phyloP scores from a whole-genome alignment of 192 early-diverging fungal species.

The Obelidium mucronatum region DNA sequence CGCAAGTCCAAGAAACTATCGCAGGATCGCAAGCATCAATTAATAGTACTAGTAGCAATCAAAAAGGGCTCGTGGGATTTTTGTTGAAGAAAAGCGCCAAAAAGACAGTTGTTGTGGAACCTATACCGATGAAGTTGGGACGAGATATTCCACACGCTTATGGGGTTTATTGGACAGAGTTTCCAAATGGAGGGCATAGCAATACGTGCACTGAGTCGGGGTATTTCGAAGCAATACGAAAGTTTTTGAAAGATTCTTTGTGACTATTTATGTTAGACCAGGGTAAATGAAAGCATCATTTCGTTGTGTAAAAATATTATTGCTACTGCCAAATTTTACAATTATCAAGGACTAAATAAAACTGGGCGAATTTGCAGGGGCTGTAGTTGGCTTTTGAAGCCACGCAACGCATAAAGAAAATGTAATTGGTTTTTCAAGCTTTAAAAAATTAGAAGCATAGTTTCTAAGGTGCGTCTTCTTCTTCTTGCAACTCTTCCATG shows the following conservation, averaged over 20 bases:
- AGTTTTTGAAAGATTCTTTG: background rate
- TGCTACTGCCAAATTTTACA: too few relatives aligned
- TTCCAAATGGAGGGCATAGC: conserved; percentile 89
- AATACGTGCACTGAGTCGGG: conserved; percentile 86
- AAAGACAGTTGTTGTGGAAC: background rate
- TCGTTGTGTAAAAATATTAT: too few relatives aligned
- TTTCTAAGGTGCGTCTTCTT: conserved; percentile 1
- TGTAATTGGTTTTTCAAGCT: too few relatives aligned
- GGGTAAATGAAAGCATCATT: background rate
- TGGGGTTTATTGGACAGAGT: conserved; percentile 53
- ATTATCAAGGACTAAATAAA: too few relatives aligned
- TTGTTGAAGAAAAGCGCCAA: background rate
- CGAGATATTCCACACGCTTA: background rate
- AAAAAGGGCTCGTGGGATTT: background rate
- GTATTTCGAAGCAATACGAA: conserved; percentile 72
- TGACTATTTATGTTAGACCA: background rate
- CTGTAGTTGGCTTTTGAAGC: too few relatives aligned
- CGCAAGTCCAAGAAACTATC: too few relatives aligned
- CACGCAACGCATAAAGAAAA: too few relatives aligned
- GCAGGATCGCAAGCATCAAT: too few relatives aligned
- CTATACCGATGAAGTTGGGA: background rate
- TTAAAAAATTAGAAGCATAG: too few relatives aligned
- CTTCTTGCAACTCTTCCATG: conserved; percentile 10
- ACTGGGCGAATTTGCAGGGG: too few relatives aligned
- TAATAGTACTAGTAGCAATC: too few relatives aligned